Base-by-base conservation (phyloP, 805 yeast genomes). In the Pichia manshurica region DNA sequence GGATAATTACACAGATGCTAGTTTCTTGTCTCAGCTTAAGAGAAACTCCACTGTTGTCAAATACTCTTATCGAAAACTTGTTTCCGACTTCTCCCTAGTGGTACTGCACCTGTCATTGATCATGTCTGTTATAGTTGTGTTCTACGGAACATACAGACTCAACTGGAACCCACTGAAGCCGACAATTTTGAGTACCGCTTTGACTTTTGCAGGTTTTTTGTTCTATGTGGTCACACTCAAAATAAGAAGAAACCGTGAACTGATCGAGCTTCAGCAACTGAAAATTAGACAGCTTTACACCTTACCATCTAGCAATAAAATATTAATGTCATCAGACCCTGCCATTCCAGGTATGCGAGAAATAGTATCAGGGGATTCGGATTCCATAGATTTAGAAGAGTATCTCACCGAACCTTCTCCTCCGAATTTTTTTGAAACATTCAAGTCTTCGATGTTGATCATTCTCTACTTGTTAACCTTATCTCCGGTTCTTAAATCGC, bases 401-500 rank as follows among this genome's bases (percentile, higher is more conserved):
- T 56, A 50, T 36, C 47, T 62, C 8, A 48, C 48, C 13, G 60
- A 60, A 48, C 59, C 63, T 12, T 52, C 57, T 39, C 53, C 63
- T 1, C 65, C 67, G 13, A 56, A 58, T 39, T 47, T 62, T 25
- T 51, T 64, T 23, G 56, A 54, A 41, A 65, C 74, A 4, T 49
- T 82, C 32, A 87, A 86, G 62, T 84, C 95, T 1, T 77, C 87
- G 2, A 49, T 79, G 3, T 67, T 93, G 23, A 82, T 90, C 12
- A 73, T 82, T 1, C 76, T 90, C 49, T 77, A 86, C 3, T 68
- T 90, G 36, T 69, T 88, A 37, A 81, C 93, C 1, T 70, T 91
- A 38, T 85, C 97, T 0, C 99, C 99, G 0, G 91, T 93, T 1
- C 73, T 93, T 43, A 84, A 87, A 56, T 88, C 96, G 0, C 72